phyloP scores from a whole-genome alignment of 805 yeast genomes.

The Starmera dryadoides region DNA sequence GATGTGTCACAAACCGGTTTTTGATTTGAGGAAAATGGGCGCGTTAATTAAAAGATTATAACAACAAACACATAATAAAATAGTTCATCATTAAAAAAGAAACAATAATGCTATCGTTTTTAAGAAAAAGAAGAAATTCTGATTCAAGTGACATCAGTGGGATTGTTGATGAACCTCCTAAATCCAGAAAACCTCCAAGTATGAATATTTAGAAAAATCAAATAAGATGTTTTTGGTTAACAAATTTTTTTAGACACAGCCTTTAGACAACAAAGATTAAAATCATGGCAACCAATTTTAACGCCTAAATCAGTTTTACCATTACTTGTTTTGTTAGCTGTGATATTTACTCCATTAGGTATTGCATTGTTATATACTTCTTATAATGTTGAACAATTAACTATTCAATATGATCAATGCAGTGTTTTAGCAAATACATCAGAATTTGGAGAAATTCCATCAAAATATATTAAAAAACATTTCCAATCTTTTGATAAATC shows the following conservation, averaged over 20 bases:
- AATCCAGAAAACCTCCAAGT: constrained; percentile 49
- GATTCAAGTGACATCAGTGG: constrained; percentile 22
- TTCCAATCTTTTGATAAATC: constrained; percentile 36
- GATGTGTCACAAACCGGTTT: too few relatives aligned
- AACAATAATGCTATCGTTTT: constrained; percentile 12
- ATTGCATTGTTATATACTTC: constrained; percentile 76
- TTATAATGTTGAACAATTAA: constrained; percentile 67
- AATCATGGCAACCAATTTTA: constrained; percentile 75
- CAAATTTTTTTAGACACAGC: constrained; percentile 48
- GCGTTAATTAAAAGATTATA: too few relatives aligned
- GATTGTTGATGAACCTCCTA: constrained; percentile 21
- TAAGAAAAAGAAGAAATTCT: constrained; percentile 19
- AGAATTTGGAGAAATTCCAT: constrained; percentile 46
- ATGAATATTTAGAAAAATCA: constrained; percentile 7
- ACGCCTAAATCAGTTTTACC: constrained; percentile 92
- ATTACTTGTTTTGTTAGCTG: constrained; percentile 61
- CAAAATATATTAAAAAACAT: constrained; percentile 49
- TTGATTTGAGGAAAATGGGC: too few relatives aligned
- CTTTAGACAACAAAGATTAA: constrained; percentile 63
- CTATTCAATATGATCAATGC: constrained; percentile 74
- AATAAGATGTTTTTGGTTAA: constrained; percentile 6
- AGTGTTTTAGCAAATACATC: constrained; percentile 36
- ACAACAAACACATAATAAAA: too few relatives aligned
- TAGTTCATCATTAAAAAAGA: too few relatives aligned
- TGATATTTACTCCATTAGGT: constrained; percentile 87